Conservation (phyloP, 768 basidiomycete species). For the Amanita rubescens region DNA sequence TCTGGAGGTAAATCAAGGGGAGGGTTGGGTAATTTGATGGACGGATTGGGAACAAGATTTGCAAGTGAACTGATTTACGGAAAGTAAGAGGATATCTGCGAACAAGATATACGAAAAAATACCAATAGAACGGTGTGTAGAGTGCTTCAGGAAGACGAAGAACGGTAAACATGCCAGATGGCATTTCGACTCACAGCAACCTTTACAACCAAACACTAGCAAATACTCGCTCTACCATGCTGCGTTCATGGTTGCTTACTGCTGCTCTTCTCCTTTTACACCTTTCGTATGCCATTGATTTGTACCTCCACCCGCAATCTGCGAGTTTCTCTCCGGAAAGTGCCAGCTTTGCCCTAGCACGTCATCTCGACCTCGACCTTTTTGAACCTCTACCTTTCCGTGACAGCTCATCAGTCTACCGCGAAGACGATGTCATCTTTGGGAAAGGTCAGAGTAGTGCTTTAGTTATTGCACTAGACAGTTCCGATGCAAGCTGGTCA, state of each 20-base stretch:
- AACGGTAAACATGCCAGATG: constrained; percentile 4
- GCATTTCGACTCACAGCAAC: neutral
- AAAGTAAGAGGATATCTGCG: constrained; percentile 2
- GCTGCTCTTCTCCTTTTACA: constrained; percentile 29
- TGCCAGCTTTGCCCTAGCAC: constrained; percentile 54
- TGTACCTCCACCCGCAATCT: constrained; percentile 51
- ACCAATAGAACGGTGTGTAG: constrained; percentile 11
- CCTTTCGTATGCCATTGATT: constrained; percentile 42
- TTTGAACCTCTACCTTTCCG: constrained; percentile 39
- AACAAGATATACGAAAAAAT: constrained; percentile 1
- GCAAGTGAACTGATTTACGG: constrained; percentile 3
- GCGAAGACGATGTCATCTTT: constrained; percentile 43
- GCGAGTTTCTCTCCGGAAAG: constrained; percentile 40
- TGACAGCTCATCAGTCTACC: constrained; percentile 24
- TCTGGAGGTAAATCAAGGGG: constrained; percentile 38
- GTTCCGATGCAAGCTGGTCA: constrained; percentile 48
- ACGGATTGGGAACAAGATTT: constrained; percentile 4
- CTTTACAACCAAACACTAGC: constrained; percentile 19
- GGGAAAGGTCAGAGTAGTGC: constrained; percentile 45
- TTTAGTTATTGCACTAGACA: constrained; percentile 50
- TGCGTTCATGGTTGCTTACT: constrained; percentile 16
- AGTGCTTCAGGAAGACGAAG: constrained; percentile 7
- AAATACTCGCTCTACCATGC: constrained; percentile 22
- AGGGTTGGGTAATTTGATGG: constrained; percentile 12
- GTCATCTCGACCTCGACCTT: constrained; percentile 64